phyloP scores from a whole-genome alignment of 768 basidiomycete species.

The Gyrodon lividus region DNA sequence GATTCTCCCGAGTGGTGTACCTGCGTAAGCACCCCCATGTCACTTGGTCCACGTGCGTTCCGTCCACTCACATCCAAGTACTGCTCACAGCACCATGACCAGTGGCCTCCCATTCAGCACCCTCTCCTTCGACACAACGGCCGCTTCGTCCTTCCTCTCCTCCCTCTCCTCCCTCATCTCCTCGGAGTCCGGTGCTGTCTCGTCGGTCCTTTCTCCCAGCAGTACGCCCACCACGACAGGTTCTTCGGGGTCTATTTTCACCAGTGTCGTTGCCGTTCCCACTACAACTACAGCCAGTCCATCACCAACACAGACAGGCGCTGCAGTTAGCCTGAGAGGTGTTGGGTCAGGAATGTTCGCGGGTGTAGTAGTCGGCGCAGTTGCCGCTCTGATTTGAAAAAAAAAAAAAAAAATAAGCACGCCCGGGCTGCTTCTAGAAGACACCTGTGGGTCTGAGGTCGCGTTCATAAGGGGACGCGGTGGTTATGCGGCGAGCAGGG shows the following conservation, averaged over 20 bases:
- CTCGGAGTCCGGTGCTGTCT: conserved; percentile 21
- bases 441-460: no score
- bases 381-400: conserved; percentile 10
- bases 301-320: conserved; percentile 10
- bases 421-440: no score
- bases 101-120: conserved; percentile 17
- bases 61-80: not conserved
- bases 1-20: conserved; percentile 17
- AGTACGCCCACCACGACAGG: not conserved
- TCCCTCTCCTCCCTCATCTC: conserved; percentile 27
- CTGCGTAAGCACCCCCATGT: conserved; percentile 18
- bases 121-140: conserved; percentile 26
- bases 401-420: no score
- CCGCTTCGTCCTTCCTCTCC: conserved; percentile 14
- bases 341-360: not conserved
- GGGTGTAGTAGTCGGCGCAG: conserved; percentile 3
- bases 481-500: not conserved
- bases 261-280: not conserved
- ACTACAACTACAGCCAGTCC: not conserved
- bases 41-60: not conserved
- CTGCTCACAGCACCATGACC: conserved; percentile 16
- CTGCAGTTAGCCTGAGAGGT: not conserved
- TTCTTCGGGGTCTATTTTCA: not conserved
- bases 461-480: not conserved
- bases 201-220: conserved; percentile 3